Conservation (phyloP, 1,284 basidiomycete genomes). For the Melampsora occidentalis region DNA sequence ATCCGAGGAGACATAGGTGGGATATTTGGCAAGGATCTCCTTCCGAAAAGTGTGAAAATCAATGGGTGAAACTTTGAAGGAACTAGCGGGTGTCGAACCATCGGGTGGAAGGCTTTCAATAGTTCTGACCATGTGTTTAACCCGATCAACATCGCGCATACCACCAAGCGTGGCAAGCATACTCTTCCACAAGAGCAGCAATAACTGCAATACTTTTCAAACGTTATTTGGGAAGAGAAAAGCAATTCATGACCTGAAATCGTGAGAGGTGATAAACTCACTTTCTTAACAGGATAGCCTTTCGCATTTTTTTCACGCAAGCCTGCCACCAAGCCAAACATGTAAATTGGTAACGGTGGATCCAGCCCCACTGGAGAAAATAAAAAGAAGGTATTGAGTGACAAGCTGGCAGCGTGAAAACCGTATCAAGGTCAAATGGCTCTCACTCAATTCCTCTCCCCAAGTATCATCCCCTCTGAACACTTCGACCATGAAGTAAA, state of each 20-base stretch:
- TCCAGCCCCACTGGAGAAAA: slow-evolving; percentile 71
- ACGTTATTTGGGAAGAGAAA: too few relatives aligned
- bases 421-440: background rate
- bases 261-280: background rate
- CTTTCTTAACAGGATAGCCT: slow-evolving; percentile 90
- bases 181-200: slow-evolving; percentile 95
- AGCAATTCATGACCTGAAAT: too few relatives aligned
- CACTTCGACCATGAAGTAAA: slow-evolving; percentile 89
- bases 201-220: slow-evolving; percentile 58
- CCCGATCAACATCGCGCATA: slow-evolving; percentile 75
- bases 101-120: slow-evolving; percentile 58
- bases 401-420: slow-evolving; percentile 42
- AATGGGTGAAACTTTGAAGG: slow-evolving; percentile 62
- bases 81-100: slow-evolving; percentile 45
- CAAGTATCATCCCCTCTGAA: slow-evolving; percentile 88
- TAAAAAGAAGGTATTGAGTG: background rate
- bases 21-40: slow-evolving; percentile 89
- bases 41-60: slow-evolving; percentile 81
- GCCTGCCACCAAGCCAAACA: slow-evolving; percentile 82
- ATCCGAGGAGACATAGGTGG: slow-evolving; percentile 59
- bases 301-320: slow-evolving; percentile 90
- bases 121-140: slow-evolving; percentile 80
- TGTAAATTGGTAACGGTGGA: slow-evolving; percentile 85
- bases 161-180: slow-evolving; percentile 89
- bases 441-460: slow-evolving; percentile 74